Evolutionary conservation across 768 basidiomycete species (phyloP).

Genomic region (Lactarius quietus): DNA sequence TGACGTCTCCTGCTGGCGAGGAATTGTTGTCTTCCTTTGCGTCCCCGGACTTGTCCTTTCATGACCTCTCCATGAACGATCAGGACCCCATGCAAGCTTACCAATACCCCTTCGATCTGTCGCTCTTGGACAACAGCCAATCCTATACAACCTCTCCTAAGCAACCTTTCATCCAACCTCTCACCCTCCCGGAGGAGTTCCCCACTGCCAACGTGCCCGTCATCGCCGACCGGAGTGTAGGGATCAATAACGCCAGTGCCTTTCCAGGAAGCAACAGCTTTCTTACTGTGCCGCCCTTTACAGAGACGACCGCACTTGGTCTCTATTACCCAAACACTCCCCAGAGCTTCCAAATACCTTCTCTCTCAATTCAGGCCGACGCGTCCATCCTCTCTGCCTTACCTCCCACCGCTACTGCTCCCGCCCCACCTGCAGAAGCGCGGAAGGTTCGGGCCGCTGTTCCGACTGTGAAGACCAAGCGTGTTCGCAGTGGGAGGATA

Average conservation of each 20-base stretch:
- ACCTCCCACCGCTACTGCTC: background rate
- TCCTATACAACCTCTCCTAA: background rate
- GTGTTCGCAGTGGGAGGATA: background rate
- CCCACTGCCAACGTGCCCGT: background rate
- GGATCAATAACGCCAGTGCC: background rate
- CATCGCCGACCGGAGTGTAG: background rate
- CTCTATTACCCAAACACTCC: conserved; percentile 5
- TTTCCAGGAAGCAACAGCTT: background rate
- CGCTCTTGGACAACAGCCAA: background rate
- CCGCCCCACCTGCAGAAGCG: background rate
- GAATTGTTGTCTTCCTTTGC: background rate
- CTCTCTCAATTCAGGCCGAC: background rate
- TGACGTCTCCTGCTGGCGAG: conserved; percentile 5
- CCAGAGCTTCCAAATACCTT: background rate
- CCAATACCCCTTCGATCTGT: background rate
- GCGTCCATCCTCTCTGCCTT: background rate
- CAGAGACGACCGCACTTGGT: conserved; percentile 9
- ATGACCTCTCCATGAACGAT: background rate
- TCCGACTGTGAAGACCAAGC: background rate
- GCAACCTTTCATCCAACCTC: background rate
- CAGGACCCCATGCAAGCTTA: background rate
- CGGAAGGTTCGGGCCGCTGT: conserved; percentile 3
- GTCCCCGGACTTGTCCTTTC: background rate
- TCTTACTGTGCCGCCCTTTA: background rate
- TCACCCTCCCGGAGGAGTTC: background rate